These are phyloP conservation scores for Tylopilus sp. DNA, from an alignment of 768 basidiomycete genomes.

Conservation along the genomic window DNA sequence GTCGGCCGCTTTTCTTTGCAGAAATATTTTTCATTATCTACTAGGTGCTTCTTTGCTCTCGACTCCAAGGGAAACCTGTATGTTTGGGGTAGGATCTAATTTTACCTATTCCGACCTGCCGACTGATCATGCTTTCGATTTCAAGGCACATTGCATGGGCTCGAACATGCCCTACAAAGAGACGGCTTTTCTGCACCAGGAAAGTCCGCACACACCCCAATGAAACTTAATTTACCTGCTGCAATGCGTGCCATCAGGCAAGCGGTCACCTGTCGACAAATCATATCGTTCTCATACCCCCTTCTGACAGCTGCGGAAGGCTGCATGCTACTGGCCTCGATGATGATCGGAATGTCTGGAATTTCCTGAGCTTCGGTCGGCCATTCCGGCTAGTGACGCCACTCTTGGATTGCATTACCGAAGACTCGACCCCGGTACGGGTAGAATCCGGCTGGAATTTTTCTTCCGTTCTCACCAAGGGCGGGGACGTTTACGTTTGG, in stretches of 20 bases:
- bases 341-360: conserved; percentile 59
- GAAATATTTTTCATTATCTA: not conserved
- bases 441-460: conserved; percentile 82
- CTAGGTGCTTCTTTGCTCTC: conserved; percentile 84
- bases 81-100: conserved; percentile 66
- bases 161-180: conserved; percentile 33
- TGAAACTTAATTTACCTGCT: conserved; percentile 55
- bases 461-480: conserved; percentile 66
- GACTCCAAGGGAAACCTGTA: conserved; percentile 70
- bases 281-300: conserved; percentile 11
- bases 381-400: conserved; percentile 57
- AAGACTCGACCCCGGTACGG: conserved; percentile 50
- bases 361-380: conserved; percentile 73
- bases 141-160: conserved; percentile 61
- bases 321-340: conserved; percentile 69
- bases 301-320: conserved; percentile 63
- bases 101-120: not conserved
- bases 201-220: conserved; percentile 50
- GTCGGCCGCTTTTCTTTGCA: conserved; percentile 21
- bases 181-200: conserved; percentile 58
- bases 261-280: not conserved
- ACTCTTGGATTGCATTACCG: conserved; percentile 38
- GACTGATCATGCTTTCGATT: conserved; percentile 23
- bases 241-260: conserved; percentile 67
- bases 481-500: conserved; percentile 74